Percentiles rank a stretch among this genome's conserved stretches.
Evolutionary conservation across 805 yeast species (phyloP).

Genomic region (Metschnikowia santaceciliae): DNA sequence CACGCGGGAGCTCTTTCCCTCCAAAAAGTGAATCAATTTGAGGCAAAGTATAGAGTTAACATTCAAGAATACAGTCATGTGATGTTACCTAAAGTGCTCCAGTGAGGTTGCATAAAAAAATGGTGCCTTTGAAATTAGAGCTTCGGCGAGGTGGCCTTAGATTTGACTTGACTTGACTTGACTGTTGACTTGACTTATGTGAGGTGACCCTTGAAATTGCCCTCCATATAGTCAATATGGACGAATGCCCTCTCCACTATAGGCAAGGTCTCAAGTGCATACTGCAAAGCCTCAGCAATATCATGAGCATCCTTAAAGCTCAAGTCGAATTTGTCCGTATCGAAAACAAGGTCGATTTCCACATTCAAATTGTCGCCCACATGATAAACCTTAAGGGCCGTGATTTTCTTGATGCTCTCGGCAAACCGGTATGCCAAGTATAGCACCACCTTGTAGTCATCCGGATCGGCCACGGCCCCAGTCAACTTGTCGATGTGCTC

Average conservation of each 20-base stretch:
- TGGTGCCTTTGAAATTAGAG: no score
- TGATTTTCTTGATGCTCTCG: constrained; percentile 58
- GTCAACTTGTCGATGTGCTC: constrained; percentile 74
- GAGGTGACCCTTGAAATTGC: constrained; percentile 41
- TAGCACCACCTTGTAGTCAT: constrained; percentile 61
- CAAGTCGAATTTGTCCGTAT: constrained; percentile 39
- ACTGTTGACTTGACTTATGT: constrained; percentile 12
- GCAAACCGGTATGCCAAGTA: constrained; percentile 70
- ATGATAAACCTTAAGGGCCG: constrained; percentile 68
- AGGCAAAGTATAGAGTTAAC: constrained; percentile 42
- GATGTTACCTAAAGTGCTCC: no score
- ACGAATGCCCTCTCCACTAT: constrained; percentile 79
- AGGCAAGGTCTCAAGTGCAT: constrained; percentile 73
- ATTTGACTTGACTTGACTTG: no score
- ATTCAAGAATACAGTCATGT: constrained; percentile 20
- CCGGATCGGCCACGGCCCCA: constrained; percentile 63
- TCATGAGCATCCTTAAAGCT: constrained; percentile 69
- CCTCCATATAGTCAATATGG: constrained; percentile 62
- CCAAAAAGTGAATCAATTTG: constrained; percentile 13
- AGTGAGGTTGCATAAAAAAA: no score
- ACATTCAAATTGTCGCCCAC: constrained; percentile 75
- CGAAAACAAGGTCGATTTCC: constrained; percentile 67
- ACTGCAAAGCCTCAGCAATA: constrained; percentile 76
- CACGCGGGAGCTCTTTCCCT: constrained; percentile 9
- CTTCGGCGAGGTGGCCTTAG: no score